These are phyloP conservation scores for Syzygium grande DNA, from an alignment of 345 rosid species.

Conservation along the genomic window DNA sequence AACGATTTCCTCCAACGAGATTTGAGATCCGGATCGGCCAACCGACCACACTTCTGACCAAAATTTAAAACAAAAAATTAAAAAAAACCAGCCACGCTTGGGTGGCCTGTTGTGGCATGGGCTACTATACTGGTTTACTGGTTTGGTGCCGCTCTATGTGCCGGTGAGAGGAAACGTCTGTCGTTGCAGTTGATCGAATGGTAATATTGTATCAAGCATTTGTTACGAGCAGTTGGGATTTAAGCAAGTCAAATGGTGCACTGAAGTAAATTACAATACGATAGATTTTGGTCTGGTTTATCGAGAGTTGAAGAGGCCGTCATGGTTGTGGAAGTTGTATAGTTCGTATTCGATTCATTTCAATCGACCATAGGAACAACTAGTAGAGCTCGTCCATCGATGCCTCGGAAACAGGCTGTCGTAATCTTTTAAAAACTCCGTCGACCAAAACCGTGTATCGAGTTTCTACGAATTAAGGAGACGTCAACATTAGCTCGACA, in stretches of 20 bases:
- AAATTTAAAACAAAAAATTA: too few species aligned
- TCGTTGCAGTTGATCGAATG: background rate
- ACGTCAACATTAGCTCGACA: background rate
- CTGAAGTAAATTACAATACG: background rate
- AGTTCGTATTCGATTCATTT: background rate
- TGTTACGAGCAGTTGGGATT: background rate
- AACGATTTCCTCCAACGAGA: background rate
- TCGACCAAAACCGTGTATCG: background rate
- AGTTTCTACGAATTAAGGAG: background rate
- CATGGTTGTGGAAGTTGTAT: background rate
- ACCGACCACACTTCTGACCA: too few species aligned
- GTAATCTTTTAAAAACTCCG: background rate
- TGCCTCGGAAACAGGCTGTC: background rate
- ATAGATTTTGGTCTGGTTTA: background rate
- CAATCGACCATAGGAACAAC: background rate
- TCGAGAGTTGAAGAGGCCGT: background rate
- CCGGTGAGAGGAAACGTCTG: background rate
- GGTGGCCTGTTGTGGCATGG: background rate
- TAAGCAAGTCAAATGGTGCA: background rate
- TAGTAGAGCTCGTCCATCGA: background rate
- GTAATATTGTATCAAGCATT: background rate
- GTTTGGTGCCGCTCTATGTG: background rate
- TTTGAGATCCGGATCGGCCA: background rate
- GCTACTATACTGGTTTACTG: background rate
- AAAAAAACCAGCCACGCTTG: background rate